These are phyloP conservation scores for Kluyveromyces sp. DNA, from an alignment of 1,139 yeast species.

Conservation along the genomic window DNA sequence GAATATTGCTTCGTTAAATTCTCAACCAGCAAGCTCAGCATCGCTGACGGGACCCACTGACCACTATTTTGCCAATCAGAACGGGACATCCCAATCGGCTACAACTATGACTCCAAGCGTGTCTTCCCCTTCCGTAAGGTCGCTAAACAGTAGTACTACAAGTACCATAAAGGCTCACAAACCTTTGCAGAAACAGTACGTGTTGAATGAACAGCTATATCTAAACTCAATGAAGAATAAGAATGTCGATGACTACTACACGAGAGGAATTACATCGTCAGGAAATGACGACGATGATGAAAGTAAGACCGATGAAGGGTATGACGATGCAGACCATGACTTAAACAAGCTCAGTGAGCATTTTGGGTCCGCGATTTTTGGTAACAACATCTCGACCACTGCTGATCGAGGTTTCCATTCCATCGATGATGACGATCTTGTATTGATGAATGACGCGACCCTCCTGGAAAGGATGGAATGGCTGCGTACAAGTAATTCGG, in stretches of 20 bases:
- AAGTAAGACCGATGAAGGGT: constrained; percentile 23
- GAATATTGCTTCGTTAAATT: constrained; percentile 19
- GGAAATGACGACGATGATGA: constrained; percentile 24
- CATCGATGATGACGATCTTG: constrained; percentile 19
- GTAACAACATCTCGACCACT: constrained; percentile 20
- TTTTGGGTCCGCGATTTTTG: constrained; percentile 19
- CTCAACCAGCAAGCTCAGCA: constrained; percentile 15
- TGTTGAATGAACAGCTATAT: constrained; percentile 62
- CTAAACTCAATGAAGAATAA: constrained; percentile 58
- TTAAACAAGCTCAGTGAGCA: constrained; percentile 24
- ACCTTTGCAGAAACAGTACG: constrained; percentile 27
- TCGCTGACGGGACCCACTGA: constrained; percentile 10
- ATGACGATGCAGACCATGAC: constrained; percentile 25
- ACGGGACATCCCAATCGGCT: constrained; percentile 10
- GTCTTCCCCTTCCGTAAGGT: constrained; percentile 18
- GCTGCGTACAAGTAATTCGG: constrained; percentile 22
- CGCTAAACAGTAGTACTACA: constrained; percentile 18
- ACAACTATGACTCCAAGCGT: constrained; percentile 7
- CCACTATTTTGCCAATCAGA: background rate
- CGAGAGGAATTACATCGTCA: constrained; percentile 45
- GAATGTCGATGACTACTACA: constrained; percentile 61
- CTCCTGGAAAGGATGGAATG: constrained; percentile 25
- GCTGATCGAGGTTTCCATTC: constrained; percentile 11
- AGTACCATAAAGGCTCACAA: constrained; percentile 21
- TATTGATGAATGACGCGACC: constrained; percentile 25